Conservation (phyloP, 2,329 filamentous ascomycete species). For the Pleoardoris graminearum region DNA sequence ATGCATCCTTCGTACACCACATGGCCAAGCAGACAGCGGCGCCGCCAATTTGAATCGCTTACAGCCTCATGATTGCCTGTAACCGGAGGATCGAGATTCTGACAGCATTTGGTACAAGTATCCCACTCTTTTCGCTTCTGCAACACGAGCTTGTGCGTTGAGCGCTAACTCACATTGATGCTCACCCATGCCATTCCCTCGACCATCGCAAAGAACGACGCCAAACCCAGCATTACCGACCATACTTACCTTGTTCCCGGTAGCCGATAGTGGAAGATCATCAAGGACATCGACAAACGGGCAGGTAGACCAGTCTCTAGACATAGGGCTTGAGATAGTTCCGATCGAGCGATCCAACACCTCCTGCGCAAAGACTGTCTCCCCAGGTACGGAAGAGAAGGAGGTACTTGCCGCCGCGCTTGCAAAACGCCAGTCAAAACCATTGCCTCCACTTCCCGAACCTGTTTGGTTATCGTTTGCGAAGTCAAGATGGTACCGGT, state of each 20-base stretch:
- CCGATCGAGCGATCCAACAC: slow-evolving; percentile 32
- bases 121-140: not conserved
- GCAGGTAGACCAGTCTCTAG: slow-evolving; percentile 17
- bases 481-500: slow-evolving; percentile 21
- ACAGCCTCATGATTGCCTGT: too few species aligned
- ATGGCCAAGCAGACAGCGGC: too few species aligned
- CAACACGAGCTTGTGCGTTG: not conserved
- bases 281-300: slow-evolving; percentile 15
- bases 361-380: slow-evolving; percentile 31
- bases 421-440: slow-evolving; percentile 21
- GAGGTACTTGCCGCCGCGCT: slow-evolving; percentile 25
- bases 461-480: slow-evolving; percentile 19
- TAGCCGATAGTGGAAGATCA: slow-evolving; percentile 8
- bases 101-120: too few species aligned
- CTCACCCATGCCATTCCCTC: slow-evolving; percentile 30
- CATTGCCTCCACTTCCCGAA: slow-evolving; percentile 27
- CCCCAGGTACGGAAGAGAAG: slow-evolving; percentile 32
- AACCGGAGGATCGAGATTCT: too few species aligned
- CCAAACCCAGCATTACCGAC: slow-evolving; percentile 27
- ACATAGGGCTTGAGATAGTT: slow-evolving; percentile 38
- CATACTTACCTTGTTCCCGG: slow-evolving; percentile 32
- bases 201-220: slow-evolving; percentile 27
- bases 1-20: too few species aligned
- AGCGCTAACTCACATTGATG: not conserved
- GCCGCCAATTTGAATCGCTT: too few species aligned